Percentiles rank a stretch among this genome's conserved stretches.
These are phyloP conservation scores for Domatiomyces globalis DNA, from an alignment of 2,329 filamentous ascomycete genomes.

Conservation along the genomic window DNA sequence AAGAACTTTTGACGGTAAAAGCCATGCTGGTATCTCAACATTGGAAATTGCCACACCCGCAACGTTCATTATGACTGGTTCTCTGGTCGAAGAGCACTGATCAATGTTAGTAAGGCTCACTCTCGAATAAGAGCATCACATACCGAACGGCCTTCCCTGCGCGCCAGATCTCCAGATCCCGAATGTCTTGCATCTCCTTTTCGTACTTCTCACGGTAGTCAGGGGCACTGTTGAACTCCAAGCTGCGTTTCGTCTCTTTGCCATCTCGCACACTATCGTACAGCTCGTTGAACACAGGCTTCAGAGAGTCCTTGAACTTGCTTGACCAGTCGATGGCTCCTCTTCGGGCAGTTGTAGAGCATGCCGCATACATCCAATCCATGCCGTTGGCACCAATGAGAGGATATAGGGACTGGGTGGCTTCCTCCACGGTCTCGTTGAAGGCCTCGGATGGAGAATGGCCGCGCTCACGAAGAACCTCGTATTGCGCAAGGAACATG, in stretches of 20 bases:
- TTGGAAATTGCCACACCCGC: neutral
- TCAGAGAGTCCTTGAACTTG: slow-evolving; percentile 93
- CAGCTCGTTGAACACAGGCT: slow-evolving; percentile 95
- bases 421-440: slow-evolving; percentile 99
- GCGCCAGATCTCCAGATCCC: slow-evolving; percentile 95
- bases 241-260: slow-evolving; percentile 85
- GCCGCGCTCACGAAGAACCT: slow-evolving; percentile 96
- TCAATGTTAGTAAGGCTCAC: slow-evolving; percentile 15
- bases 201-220: slow-evolving; percentile 98
- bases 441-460: slow-evolving; percentile 97
- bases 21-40: neutral
- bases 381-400: slow-evolving; percentile 95
- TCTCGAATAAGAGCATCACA: slow-evolving; percentile 21
- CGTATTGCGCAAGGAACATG: slow-evolving; percentile 99
- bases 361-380: slow-evolving; percentile 99
- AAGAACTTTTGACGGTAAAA: neutral
- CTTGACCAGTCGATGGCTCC: slow-evolving; percentile 98
- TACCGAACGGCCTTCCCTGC: slow-evolving; percentile 93
- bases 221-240: slow-evolving; percentile 90
- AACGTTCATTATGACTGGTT: slow-evolving; percentile 44
- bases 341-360: slow-evolving; percentile 95
- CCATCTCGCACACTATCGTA: slow-evolving; percentile 88
- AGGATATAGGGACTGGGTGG: slow-evolving; percentile 93
- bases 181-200: slow-evolving; percentile 97
- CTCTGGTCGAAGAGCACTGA: slow-evolving; percentile 64